These are phyloP conservation scores for Chenopodium berlandieri DNA, from an alignment of 148 eudicot genomes.

Conservation along the genomic window DNA sequence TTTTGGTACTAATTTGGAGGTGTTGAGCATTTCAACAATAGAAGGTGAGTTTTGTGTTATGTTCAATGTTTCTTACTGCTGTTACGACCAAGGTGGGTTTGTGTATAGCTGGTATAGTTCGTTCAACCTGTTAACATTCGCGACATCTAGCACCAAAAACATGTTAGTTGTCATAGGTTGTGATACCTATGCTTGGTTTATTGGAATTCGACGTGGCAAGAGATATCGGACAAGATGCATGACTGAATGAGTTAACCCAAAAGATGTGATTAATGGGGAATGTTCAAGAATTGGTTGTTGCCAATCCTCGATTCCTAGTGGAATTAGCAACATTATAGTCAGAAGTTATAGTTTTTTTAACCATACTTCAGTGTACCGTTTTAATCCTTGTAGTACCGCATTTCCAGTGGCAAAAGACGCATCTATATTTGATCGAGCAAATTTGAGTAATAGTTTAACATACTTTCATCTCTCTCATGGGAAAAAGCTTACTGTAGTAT, in stretches of 20 bases:
- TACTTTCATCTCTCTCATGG: too few species aligned
- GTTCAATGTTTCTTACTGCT: background rate
- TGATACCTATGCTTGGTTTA: conserved; percentile 2
- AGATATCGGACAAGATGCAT: background rate
- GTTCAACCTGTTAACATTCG: background rate
- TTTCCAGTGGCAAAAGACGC: background rate
- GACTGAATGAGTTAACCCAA: background rate
- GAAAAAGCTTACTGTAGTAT: conserved; percentile 6
- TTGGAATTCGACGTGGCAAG: background rate
- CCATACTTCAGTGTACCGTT: background rate
- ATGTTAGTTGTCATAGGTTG: background rate
- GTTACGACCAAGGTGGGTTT: background rate
- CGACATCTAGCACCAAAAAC: background rate
- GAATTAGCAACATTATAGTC: background rate
- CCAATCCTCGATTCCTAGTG: background rate
- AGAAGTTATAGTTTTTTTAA: background rate
- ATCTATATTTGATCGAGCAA: background rate
- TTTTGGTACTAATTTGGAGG: background rate
- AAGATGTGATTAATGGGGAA: background rate
- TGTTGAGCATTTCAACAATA: background rate
- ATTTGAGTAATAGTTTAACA: background rate
- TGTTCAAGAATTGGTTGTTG: conserved; percentile 20
- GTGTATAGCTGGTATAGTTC: too few species aligned
- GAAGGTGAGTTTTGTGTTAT: background rate
- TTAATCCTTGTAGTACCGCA: conserved; percentile 1